Evolutionary conservation across 306 rosid species (phyloP).

Genomic region (Trifolium fragiferum): DNA sequence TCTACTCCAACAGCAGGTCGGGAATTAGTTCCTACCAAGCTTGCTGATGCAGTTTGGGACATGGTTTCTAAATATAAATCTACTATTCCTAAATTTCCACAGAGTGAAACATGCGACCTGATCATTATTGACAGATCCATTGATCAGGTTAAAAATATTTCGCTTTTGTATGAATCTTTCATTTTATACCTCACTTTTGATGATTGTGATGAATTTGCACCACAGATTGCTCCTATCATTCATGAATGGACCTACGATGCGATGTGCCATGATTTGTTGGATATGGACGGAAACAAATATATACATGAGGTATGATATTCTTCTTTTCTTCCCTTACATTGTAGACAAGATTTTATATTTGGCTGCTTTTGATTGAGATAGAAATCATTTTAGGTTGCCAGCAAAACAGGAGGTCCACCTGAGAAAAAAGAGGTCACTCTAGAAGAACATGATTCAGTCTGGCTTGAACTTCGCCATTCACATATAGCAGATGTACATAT

Average conservation of each 20-base stretch:
- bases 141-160: conserved; percentile 72
- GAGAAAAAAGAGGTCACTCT: conserved; percentile 79
- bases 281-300: conserved; percentile 88
- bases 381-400: conserved; percentile 64
- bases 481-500: conserved; percentile 93
- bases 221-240: conserved; percentile 91
- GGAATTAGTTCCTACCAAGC: conserved; percentile 72
- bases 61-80: conserved; percentile 75
- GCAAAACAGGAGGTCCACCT: conserved; percentile 77
- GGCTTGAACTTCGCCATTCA: conserved; percentile 93
- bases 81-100: conserved; percentile 79
- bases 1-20: conserved; percentile 46
- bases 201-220: conserved; percentile 34
- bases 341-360: conserved; percentile 4
- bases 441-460: conserved; percentile 79
- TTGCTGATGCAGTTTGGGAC: conserved; percentile 80
- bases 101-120: conserved; percentile 86
- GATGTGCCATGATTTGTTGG: conserved; percentile 87
- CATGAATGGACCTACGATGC: conserved; percentile 99
- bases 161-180: conserved; percentile 33
- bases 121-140: conserved; percentile 89
- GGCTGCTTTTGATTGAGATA: conserved; percentile 29
- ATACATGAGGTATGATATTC: conserved; percentile 64
- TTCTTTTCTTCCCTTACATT: conserved; percentile 22
- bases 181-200: conserved; percentile 36